A percentile compares a stretch with the other conserved stretches of the same genome.
phyloP scores from a whole-genome alignment of 352 stramenopile genomes.

The Phytophthora citrophthora region DNA sequence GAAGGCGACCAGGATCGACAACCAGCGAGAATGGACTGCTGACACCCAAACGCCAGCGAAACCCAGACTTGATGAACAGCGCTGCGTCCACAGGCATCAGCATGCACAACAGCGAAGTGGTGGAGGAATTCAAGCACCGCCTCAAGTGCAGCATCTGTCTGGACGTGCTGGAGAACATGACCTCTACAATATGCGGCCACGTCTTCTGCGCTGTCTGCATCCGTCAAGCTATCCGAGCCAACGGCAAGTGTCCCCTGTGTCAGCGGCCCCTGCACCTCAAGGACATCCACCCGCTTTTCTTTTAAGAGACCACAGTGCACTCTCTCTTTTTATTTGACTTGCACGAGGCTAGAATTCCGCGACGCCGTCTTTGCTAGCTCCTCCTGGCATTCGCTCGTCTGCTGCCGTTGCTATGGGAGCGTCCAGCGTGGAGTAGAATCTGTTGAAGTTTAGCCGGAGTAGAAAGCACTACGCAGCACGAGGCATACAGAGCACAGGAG shows the following conservation, averaged over 20 bases:
- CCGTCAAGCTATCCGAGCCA: slow-evolving; percentile 67
- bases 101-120: slow-evolving; percentile 74
- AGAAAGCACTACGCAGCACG: slow-evolving; percentile 53
- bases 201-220: slow-evolving; percentile 85
- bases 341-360: slow-evolving; percentile 18
- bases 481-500: slow-evolving; percentile 23
- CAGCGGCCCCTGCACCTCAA: slow-evolving; percentile 62
- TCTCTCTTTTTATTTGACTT: slow-evolving; percentile 20
- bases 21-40: background rate
- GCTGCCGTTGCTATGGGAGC: slow-evolving; percentile 8
- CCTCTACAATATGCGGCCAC: slow-evolving; percentile 81
- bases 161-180: slow-evolving; percentile 80
- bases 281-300: slow-evolving; percentile 84
- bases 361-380: slow-evolving; percentile 6
- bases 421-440: slow-evolving; percentile 39
- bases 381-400: slow-evolving; percentile 9
- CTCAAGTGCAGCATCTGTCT: slow-evolving; percentile 90
- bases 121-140: slow-evolving; percentile 75
- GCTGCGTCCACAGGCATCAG: slow-evolving; percentile 75
- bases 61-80: slow-evolving; percentile 52
- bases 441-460: slow-evolving; percentile 67
- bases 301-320: slow-evolving; percentile 47
- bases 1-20: slow-evolving; percentile 33
- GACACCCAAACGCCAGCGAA: slow-evolving; percentile 31
- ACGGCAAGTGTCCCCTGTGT: slow-evolving; percentile 78